Base-by-base conservation (phyloP, 1,139 yeast species). In the Torulaspora pretoriensis region DNA sequence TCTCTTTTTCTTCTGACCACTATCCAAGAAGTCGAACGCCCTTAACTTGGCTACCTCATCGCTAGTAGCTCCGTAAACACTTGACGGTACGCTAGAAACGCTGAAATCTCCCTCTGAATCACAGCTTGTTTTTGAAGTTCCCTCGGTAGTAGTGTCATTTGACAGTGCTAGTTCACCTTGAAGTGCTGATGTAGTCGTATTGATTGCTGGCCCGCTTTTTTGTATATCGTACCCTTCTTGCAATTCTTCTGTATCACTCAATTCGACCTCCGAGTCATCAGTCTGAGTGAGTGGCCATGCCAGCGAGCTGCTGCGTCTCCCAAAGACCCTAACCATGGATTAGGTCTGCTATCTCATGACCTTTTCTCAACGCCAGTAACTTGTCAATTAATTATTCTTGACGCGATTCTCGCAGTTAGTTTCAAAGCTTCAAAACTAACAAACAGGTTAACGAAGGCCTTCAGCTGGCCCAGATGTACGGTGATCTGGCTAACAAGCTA, bases 401-500 rank as follows among this genome's bases (percentile, higher is more conserved):
- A 39, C 27, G 40, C 35, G 42, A 19, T 19, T 37, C 22, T 13
- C n/a, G 22, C 8, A 31, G 35, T 17, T 16, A 19, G n/a, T 25
- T 36, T 10, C 27, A 19, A 23, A 37, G 3, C 23, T 14, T 10
- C 8, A 25, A 3, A 22, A 12, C 8, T n/a, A 10, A 13, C 17
- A 29, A 14, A 32, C 24, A 39, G 19, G 33, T 34, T 17, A 33
- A 27, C 24, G 26, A 13, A 12, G 14, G 14, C 12, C 22, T 9
- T 8, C 9, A 28, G 4, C 26, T 19, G 23, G 28, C 27, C 22
- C 4, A 29, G 23, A 92, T 92, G 98, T 86, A 87, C 59, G 97
- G 97, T 27, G 97, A 90, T 56, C 61, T 77, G 3, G 96, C 94
- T 1, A 78, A 81, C 49, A 92, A 92, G 61, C 77, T 92, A 23